Percentiles rank a stretch among this genome's conserved stretches.
Evolutionary conservation across 805 yeast genomes (phyloP).

Genomic region (Alloascoidea hylecoeti): DNA sequence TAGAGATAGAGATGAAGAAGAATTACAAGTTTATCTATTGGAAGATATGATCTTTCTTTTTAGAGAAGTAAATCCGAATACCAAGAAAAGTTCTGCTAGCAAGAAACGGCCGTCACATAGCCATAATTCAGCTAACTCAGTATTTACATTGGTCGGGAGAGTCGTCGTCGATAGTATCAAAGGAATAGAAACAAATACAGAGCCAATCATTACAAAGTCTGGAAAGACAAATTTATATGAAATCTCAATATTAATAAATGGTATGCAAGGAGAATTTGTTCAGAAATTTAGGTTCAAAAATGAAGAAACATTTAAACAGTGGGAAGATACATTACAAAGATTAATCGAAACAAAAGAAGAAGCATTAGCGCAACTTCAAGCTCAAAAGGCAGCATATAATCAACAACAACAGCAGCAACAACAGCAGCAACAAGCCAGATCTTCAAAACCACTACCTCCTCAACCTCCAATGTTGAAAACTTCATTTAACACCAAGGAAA

Average conservation of each 20-base stretch:
- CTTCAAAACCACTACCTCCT: background rate
- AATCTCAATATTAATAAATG: slow-evolving; percentile 25
- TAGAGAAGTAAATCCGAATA: slow-evolving; percentile 33
- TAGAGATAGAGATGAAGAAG: slow-evolving; percentile 61
- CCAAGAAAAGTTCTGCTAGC: slow-evolving; percentile 31
- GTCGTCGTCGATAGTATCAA: slow-evolving; percentile 61
- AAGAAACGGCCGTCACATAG: slow-evolving; percentile 32
- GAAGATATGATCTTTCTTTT: slow-evolving; percentile 56
- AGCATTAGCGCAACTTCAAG: too few species aligned
- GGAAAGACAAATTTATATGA: slow-evolving; percentile 15
- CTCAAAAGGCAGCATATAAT: too few species aligned
- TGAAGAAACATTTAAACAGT: slow-evolving; percentile 72
- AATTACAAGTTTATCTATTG: slow-evolving; percentile 80
- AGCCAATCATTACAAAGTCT: slow-evolving; percentile 13
- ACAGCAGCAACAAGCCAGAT: too few species aligned
- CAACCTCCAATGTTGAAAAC: background rate
- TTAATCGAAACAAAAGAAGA: slow-evolving; percentile 10
- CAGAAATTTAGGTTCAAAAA: slow-evolving; percentile 71
- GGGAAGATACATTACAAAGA: slow-evolving; percentile 34
- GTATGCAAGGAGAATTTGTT: slow-evolving; percentile 74
- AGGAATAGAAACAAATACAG: slow-evolving; percentile 19
- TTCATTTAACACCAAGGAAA: background rate
- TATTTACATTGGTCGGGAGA: slow-evolving; percentile 60
- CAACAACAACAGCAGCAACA: too few species aligned
- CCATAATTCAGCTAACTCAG: slow-evolving; percentile 6